These are phyloP conservation scores for Curvularia lunata DNA, from an alignment of 2,329 filamentous ascomycete species.

Conservation along the genomic window DNA sequence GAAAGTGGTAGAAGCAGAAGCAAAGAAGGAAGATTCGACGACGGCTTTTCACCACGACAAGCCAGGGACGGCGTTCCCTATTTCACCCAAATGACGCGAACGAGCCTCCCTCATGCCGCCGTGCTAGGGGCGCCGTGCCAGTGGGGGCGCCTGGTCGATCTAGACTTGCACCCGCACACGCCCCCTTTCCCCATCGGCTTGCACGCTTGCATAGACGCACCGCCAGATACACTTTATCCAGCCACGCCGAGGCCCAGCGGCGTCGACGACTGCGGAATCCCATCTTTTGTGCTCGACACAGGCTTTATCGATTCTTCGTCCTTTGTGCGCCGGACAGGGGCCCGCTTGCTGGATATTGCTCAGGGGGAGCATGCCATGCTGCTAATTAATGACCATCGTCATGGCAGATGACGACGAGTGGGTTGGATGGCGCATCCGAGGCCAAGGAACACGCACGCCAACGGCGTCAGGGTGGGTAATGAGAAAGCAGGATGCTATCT, in stretches of 20 bases:
- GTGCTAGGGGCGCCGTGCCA: constrained; percentile 6
- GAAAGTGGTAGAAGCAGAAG: neutral
- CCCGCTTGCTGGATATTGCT: neutral
- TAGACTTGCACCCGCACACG: constrained; percentile 12
- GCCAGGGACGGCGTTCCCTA: constrained; percentile 20
- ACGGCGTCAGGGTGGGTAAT: neutral
- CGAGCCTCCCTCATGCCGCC: constrained; percentile 14
- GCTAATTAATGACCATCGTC: neutral
- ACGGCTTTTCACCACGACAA: neutral
- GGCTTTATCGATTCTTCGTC: neutral
- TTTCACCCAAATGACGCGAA: constrained; percentile 29
- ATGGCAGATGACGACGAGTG: neutral
- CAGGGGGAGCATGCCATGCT: neutral
- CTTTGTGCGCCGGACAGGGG: neutral
- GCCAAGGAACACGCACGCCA: neutral
- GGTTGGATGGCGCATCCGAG: neutral
- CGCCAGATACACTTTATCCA: constrained; percentile 4
- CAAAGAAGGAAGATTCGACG: constrained; percentile 11
- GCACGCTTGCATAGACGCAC: constrained; percentile 9
- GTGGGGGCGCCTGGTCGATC: constrained; percentile 10
- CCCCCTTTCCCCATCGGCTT: constrained; percentile 21
- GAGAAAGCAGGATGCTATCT: neutral
- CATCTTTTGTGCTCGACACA: neutral
- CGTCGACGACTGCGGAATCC: neutral
- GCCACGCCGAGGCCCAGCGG: constrained; percentile 4